These are phyloP conservation scores for Pugionium dolabratum DNA, from an alignment of 345 rosid genomes.

Conservation along the genomic window DNA sequence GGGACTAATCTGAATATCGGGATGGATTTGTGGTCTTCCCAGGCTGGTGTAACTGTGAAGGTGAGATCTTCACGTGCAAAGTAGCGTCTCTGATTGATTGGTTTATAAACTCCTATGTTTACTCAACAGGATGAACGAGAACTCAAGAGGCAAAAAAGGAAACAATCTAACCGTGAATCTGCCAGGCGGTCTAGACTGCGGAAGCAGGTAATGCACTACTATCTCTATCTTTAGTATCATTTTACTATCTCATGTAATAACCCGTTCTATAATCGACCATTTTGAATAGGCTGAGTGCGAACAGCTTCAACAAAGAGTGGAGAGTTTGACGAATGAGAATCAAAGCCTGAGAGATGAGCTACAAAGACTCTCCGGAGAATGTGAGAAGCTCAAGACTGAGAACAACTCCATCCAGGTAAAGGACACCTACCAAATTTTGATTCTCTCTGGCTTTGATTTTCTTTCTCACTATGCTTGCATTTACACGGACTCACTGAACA, in stretches of 20 bases:
- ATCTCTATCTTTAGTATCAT: not conserved
- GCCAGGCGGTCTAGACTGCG: conserved; percentile 97
- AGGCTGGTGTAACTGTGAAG: conserved; percentile 63
- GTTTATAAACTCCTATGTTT: conserved; percentile 20
- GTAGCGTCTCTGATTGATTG: not conserved
- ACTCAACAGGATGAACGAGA: conserved; percentile 82
- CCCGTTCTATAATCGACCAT: not conserved
- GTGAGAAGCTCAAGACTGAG: conserved; percentile 84
- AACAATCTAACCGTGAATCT: conserved; percentile 97
- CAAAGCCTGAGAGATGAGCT: conserved; percentile 70
- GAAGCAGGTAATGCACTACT: conserved; percentile 64
- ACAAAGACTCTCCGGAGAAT: conserved; percentile 76
- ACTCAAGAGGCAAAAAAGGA: conserved; percentile 88
- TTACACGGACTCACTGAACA: not conserved
- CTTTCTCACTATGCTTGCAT: not conserved
- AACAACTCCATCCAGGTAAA: conserved; percentile 77
- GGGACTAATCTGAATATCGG: conserved; percentile 85
- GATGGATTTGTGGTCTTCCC: conserved; percentile 86
- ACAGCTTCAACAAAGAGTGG: conserved; percentile 81
- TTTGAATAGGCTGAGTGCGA: conserved; percentile 80
- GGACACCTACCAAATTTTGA: not conserved
- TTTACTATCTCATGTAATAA: not conserved
- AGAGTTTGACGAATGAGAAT: conserved; percentile 64
- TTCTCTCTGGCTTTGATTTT: not conserved
- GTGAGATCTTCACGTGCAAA: conserved; percentile 46